phyloP scores from a whole-genome alignment of 2,329 filamentous ascomycete species.

The Alternaria sp. region DNA sequence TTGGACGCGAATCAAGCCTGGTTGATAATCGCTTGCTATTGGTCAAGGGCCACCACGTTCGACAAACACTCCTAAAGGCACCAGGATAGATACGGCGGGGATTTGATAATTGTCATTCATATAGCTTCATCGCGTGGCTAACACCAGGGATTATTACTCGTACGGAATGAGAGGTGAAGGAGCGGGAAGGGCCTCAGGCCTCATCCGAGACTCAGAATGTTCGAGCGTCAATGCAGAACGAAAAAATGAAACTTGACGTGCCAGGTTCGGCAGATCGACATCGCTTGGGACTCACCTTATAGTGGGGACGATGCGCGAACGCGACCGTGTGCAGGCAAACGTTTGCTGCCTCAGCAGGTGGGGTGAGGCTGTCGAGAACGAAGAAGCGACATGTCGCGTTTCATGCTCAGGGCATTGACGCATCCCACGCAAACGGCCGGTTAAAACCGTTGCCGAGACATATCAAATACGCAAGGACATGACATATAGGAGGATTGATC shows the following conservation, averaged over 20 bases:
- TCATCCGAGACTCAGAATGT: conserved; percentile 18
- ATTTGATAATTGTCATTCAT: conserved; percentile 2
- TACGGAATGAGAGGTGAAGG: background rate
- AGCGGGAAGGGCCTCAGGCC: conserved; percentile 7
- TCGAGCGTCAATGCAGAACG: conserved; percentile 12
- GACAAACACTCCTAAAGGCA: conserved; percentile 8
- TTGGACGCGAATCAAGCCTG: conserved; percentile 3
- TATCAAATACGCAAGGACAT: background rate
- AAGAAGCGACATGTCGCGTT: conserved; percentile 14
- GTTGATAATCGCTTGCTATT: background rate
- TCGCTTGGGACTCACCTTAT: conserved; percentile 2
- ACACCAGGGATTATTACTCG: conserved; percentile 9
- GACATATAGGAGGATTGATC: background rate
- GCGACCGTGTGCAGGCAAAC: conserved; percentile 9
- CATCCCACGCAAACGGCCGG: background rate
- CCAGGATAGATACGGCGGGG: background rate
- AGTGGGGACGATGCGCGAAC: conserved; percentile 15
- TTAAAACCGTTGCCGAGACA: conserved; percentile 6
- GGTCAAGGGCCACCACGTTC: background rate
- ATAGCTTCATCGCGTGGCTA: conserved; percentile 8
- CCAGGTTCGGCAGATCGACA: conserved; percentile 9
- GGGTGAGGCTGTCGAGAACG: conserved; percentile 10
- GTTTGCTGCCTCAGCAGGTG: conserved; percentile 7
- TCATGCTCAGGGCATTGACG: conserved; percentile 8
- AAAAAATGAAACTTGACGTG: conserved; percentile 14